Percentiles rank a stretch among this genome's conserved stretches.
Evolutionary conservation across 2,329 filamentous ascomycete genomes (phyloP).

Genomic region (Phoma sp.): DNA sequence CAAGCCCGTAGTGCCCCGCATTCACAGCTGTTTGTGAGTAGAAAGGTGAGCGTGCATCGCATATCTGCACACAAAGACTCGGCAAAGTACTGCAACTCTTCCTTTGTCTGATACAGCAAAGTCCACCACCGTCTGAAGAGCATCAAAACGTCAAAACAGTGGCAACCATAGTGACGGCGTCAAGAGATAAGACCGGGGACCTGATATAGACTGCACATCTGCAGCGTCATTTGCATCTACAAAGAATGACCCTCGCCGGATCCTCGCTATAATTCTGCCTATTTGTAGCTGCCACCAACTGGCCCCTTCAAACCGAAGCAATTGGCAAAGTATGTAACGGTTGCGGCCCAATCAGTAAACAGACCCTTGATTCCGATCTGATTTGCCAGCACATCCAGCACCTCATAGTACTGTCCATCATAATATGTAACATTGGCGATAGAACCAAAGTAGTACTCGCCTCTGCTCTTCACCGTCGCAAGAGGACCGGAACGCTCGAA

Average conservation of each 20-base stretch:
- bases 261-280: not conserved
- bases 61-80: too few relatives aligned
- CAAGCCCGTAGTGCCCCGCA: not conserved
- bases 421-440: constrained; percentile 61
- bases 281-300: constrained; percentile 21
- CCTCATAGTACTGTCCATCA: constrained; percentile 68
- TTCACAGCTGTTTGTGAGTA: not conserved
- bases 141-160: too few relatives aligned
- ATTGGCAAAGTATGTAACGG: constrained; percentile 71
- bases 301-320: constrained; percentile 59
- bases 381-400: constrained; percentile 65
- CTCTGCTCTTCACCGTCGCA: constrained; percentile 47
- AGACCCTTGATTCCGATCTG: constrained; percentile 66
- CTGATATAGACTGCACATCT: not conserved
- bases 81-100: too few relatives aligned
- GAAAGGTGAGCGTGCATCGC: too few relatives aligned
- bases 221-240: not conserved
- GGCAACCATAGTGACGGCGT: too few relatives aligned
- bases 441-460: constrained; percentile 47
- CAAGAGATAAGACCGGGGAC: too few relatives aligned
- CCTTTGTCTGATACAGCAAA: too few relatives aligned
- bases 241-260: too few relatives aligned
- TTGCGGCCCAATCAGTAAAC: constrained; percentile 71
- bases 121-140: too few relatives aligned
- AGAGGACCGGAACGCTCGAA: constrained; percentile 68